A percentile compares a stretch with the other conserved stretches of the same genome.
Evolutionary conservation across 116 monocot species (phyloP).

Genomic region (Posidonia oceanica): DNA sequence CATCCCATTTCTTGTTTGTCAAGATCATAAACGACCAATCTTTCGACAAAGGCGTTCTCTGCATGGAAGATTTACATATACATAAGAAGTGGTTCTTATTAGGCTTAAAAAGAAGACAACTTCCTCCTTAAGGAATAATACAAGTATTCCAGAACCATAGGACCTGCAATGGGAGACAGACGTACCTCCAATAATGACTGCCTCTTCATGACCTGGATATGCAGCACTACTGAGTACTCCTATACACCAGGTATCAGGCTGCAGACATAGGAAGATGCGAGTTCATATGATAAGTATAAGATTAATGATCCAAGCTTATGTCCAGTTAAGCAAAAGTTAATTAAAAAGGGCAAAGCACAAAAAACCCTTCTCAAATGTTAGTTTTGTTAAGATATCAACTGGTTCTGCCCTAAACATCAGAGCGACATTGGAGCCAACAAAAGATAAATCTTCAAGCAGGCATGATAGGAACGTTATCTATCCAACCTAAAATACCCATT

Average conservation of each 20-base stretch:
- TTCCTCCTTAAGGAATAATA: background rate
- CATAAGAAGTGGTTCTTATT: background rate
- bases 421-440: too few species aligned
- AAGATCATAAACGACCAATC: conserved; percentile 5
- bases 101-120: background rate
- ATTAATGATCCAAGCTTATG: too few species aligned
- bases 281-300: too few species aligned
- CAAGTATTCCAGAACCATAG: background rate
- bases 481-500: too few species aligned
- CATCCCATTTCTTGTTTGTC: conserved; percentile 1
- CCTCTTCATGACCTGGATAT: background rate
- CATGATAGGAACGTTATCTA: too few species aligned
- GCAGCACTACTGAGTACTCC: background rate
- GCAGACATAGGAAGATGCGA: background rate
- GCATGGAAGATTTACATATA: background rate
- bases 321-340: too few species aligned
- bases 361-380: too few species aligned
- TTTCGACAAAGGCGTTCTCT: background rate
- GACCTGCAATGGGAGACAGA: too few species aligned
- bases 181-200: background rate
- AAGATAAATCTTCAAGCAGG: too few species aligned
- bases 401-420: too few species aligned
- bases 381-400: too few species aligned
- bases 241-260: background rate
- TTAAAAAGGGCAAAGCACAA: too few species aligned